These are phyloP conservation scores for Lipomyces yamanashiensis DNA, from an alignment of 805 yeast species.

Conservation along the genomic window DNA sequence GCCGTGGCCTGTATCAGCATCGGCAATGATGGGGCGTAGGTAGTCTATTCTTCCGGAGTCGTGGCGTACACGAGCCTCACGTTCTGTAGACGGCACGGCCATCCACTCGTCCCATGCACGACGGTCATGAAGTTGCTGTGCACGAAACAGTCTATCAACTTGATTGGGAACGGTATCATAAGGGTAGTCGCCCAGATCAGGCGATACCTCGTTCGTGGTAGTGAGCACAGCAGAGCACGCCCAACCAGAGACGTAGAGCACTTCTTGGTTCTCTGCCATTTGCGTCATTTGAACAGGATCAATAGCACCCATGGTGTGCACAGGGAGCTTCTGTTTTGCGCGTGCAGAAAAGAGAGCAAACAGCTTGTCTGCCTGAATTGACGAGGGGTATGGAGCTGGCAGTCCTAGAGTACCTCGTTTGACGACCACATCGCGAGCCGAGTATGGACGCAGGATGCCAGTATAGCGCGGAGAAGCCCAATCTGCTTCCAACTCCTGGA, in stretches of 20 bases:
- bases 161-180: slow-evolving; percentile 72
- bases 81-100: slow-evolving; percentile 39
- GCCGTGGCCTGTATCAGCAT: slow-evolving; percentile 71
- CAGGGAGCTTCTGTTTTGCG: slow-evolving; percentile 51
- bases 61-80: slow-evolving; percentile 37
- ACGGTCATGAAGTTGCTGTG: slow-evolving; percentile 62
- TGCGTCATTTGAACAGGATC: slow-evolving; percentile 70
- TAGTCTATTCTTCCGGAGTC: slow-evolving; percentile 52
- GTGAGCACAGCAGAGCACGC: slow-evolving; percentile 62
- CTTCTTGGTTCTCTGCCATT: slow-evolving; percentile 57
- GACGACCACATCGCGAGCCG: slow-evolving; percentile 57
- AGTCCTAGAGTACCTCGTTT: slow-evolving; percentile 54
- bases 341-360: slow-evolving; percentile 52
- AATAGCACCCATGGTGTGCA: slow-evolving; percentile 62
- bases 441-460: slow-evolving; percentile 57
- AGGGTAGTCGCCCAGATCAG: slow-evolving; percentile 72
- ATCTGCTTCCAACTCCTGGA: slow-evolving; percentile 53
- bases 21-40: slow-evolving; percentile 66
- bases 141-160: slow-evolving; percentile 62
- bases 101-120: slow-evolving; percentile 53
- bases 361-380: slow-evolving; percentile 58
- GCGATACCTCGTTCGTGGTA: slow-evolving; percentile 65
- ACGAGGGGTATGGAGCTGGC: slow-evolving; percentile 51
- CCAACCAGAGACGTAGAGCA: slow-evolving; percentile 64
- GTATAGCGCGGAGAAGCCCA: slow-evolving; percentile 55